Evolutionary conservation across 768 basidiomycete genomes (phyloP), one percentile per base, ranked within the genome.

Genomic region (Xanthoconium stramineum): DNA sequence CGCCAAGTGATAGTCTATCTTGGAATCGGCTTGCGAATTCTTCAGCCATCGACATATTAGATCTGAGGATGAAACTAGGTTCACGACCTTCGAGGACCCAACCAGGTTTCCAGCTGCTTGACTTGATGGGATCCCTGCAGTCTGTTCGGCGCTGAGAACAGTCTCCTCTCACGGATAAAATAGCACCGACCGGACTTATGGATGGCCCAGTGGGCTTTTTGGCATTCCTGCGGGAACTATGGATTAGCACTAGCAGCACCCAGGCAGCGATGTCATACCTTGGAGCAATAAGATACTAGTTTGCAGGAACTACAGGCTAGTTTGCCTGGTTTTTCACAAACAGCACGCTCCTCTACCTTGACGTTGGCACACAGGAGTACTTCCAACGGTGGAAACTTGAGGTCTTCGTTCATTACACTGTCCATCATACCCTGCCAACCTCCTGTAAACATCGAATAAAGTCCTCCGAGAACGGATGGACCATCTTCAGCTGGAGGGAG

Each of bases 251-350:
- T 2, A 19, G 20, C 13, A 10, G 24, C 17, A 9, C 12, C 13
- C 35, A 7, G 7, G 46, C 35, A 29, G 56, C 2, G 20, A 12
- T 20, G 1, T 8, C 45, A 37, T 46, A 62, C 68, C 57, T 66
- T 74, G 10, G 78, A 80, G 59, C 79, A 80, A 56, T 80, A 80
- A 19, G 73, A 74, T 2, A 78, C 77, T 15, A 79, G 60, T 47
- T 58, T 71, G 60, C 78, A 79, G 20, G 60, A 52, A 32, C 62
- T 55, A 44, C 69, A 71, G 11, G 67, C 50, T 30, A 61, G 55
- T 15, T 60, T 72, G 6, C 76, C 77, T 11, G 61, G 65, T 0
- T 72, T 66, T 14, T 60, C 44, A 54, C 76, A 78, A 20, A 24
- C 50, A 14, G 40, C 52, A 46, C 65, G 52, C n/a, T 60, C 61